These are phyloP conservation scores for Fragaria nilgerrensis DNA, from an alignment of 306 rosid species.

Conservation along the genomic window DNA sequence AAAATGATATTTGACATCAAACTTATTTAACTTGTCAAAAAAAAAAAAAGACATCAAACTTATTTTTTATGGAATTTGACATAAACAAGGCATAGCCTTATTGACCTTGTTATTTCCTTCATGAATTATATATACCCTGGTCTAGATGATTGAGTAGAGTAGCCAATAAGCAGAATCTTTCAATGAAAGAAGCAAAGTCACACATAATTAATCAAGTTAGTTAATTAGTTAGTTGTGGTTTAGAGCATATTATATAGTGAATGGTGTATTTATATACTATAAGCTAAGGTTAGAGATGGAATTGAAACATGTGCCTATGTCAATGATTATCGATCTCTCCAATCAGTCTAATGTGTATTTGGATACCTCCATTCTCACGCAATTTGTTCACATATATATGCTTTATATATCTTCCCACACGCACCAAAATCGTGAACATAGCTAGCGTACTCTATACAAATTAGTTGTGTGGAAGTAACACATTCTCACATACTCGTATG, in stretches of 20 bases:
- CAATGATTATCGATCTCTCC: constrained; percentile 30
- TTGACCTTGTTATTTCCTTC: constrained; percentile 16
- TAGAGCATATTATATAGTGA: constrained; percentile 3
- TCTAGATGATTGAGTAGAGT: constrained; percentile 10
- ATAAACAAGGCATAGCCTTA: not conserved
- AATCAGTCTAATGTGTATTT: constrained; percentile 23
- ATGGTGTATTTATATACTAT: not conserved
- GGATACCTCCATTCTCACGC: constrained; percentile 54
- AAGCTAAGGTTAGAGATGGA: not conserved
- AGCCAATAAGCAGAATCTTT: constrained; percentile 13
- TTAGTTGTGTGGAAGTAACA: constrained; percentile 15
- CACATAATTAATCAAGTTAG: not conserved
- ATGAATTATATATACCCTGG: not conserved
- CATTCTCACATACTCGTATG: not conserved
- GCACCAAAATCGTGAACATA: constrained; percentile 67
- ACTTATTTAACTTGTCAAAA: too few species aligned
- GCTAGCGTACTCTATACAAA: constrained; percentile 53
- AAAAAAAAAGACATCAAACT: not conserved
- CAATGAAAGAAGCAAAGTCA: constrained; percentile 8
- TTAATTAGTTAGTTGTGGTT: not conserved
- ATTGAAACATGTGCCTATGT: constrained; percentile 34
- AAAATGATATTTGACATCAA: not conserved
- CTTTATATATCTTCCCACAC: constrained; percentile 37
- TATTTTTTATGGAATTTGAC: not conserved
- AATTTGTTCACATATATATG: constrained; percentile 39